Evolutionary conservation across 2,329 filamentous ascomycete species (phyloP).

Genomic region (Penicillium sp.): DNA sequence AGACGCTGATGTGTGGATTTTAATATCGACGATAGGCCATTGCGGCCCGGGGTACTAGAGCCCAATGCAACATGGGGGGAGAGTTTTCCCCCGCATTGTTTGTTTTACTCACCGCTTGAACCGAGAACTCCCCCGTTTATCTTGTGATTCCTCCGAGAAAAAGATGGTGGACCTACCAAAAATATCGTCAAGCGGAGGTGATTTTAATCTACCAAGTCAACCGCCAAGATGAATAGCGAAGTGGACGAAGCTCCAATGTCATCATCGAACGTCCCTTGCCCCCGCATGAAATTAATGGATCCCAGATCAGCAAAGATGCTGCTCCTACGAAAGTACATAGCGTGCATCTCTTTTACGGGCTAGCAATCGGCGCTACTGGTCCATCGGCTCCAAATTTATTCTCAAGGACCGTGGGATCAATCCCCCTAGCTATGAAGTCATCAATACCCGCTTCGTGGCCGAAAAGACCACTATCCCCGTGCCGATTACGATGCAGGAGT

Average conservation of each 20-base stretch:
- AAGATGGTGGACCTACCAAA: not conserved
- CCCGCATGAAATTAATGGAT: conserved; percentile 8
- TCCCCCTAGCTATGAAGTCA: conserved; percentile 7
- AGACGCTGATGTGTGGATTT: not conserved
- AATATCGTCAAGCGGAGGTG: not conserved
- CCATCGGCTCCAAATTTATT: conserved; percentile 3
- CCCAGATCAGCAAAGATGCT: not conserved
- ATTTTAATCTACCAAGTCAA: not conserved
- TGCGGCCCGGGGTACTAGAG: too few relatives aligned
- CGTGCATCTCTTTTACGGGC: conserved; percentile 9
- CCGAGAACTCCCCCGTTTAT: not conserved
- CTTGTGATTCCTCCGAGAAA: conserved; percentile 10
- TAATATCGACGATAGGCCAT: not conserved
- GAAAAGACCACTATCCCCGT: conserved; percentile 1
- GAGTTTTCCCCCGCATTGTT: not conserved
- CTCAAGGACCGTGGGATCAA: conserved; percentile 11
- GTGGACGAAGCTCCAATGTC: not conserved
- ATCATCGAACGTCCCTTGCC: not conserved
- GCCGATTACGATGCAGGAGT: conserved; percentile 5
- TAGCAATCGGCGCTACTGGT: not conserved
- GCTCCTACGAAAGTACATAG: conserved; percentile 1
- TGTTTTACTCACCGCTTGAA: not conserved
- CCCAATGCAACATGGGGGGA: too few relatives aligned
- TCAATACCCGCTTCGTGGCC: not conserved
- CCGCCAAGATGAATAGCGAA: not conserved